Evolutionary conservation across 2,329 filamentous ascomycete genomes (phyloP).

Genomic region (Teratosphaeria epicoccoides): DNA sequence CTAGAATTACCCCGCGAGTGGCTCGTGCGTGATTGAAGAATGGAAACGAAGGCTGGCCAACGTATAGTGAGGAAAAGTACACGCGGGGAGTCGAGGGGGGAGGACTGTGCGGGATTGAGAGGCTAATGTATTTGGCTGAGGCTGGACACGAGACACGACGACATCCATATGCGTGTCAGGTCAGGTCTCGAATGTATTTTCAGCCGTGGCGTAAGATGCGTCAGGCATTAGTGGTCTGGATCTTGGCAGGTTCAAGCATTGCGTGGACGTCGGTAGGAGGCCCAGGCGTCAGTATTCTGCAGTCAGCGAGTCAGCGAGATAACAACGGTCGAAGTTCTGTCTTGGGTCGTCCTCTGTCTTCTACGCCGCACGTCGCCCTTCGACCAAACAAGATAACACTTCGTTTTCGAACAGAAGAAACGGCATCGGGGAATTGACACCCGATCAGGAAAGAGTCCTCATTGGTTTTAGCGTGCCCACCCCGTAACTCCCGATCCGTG

Average conservation of each 20-base stretch:
- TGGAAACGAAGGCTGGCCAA: background rate
- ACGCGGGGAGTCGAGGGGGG: too few relatives aligned
- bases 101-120: too few relatives aligned
- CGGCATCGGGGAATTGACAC: background rate
- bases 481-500: too few relatives aligned
- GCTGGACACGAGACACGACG: too few relatives aligned
- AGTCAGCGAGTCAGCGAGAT: background rate
- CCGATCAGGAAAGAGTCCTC: background rate
- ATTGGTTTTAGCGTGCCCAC: background rate
- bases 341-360: too few relatives aligned
- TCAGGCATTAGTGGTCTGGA: background rate
- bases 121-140: too few relatives aligned
- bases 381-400: background rate
- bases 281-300: background rate
- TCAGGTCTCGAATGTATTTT: too few relatives aligned
- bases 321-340: too few relatives aligned
- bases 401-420: background rate
- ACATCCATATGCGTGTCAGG: too few relatives aligned
- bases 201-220: slow-evolving; percentile 1
- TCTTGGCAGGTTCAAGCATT: slow-evolving; percentile 1
- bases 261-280: background rate
- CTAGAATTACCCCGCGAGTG: slow-evolving; percentile 1
- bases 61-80: too few relatives aligned
- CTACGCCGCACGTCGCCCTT: too few relatives aligned
- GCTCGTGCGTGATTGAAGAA: background rate